phyloP scores from a whole-genome alignment of 2,329 filamentous ascomycete genomes.

The Emydomyces testavorans region DNA sequence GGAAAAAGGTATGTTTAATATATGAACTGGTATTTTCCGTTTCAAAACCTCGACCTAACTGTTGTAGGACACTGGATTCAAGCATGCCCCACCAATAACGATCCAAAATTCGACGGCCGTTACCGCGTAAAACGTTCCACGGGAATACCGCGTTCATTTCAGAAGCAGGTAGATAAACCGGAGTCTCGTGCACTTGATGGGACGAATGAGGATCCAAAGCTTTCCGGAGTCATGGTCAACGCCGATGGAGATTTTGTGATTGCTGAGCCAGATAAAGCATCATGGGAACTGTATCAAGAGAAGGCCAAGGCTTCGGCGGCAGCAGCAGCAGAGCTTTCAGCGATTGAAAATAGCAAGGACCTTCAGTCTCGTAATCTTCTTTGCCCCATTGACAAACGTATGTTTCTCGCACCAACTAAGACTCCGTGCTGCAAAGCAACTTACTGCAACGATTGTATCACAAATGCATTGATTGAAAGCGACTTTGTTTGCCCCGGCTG shows the following conservation, averaged over 20 bases:
- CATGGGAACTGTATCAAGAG: constrained; percentile 95
- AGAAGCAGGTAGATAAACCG: constrained; percentile 91
- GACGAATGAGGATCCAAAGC: constrained; percentile 66
- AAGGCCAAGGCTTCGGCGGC: constrained; percentile 79
- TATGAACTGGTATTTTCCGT: background rate
- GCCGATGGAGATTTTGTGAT: constrained; percentile 95
- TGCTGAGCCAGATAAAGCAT: constrained; percentile 85
- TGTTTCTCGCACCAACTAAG: constrained; percentile 98
- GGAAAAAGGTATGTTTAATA: constrained; percentile 55
- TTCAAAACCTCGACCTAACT: constrained; percentile 1
- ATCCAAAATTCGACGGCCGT: constrained; percentile 87
- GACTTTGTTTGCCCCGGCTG: constrained; percentile 94
- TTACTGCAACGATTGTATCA: constrained; percentile 99
- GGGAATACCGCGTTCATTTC: constrained; percentile 86
- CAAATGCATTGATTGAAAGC: constrained; percentile 95
- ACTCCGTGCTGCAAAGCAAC: constrained; percentile 97
- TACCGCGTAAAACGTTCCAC: constrained; percentile 92
- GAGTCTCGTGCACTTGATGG: constrained; percentile 61
- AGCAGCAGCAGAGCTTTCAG: constrained; percentile 67
- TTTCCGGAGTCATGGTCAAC: constrained; percentile 92
- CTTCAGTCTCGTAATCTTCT: constrained; percentile 78
- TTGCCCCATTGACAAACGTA: constrained; percentile 91
- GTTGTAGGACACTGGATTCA: constrained; percentile 86
- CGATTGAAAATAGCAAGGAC: constrained; percentile 68
- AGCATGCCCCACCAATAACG: constrained; percentile 93